phyloP scores from a whole-genome alignment of 2,329 filamentous ascomycete genomes.

The Trichoderma koningii region DNA sequence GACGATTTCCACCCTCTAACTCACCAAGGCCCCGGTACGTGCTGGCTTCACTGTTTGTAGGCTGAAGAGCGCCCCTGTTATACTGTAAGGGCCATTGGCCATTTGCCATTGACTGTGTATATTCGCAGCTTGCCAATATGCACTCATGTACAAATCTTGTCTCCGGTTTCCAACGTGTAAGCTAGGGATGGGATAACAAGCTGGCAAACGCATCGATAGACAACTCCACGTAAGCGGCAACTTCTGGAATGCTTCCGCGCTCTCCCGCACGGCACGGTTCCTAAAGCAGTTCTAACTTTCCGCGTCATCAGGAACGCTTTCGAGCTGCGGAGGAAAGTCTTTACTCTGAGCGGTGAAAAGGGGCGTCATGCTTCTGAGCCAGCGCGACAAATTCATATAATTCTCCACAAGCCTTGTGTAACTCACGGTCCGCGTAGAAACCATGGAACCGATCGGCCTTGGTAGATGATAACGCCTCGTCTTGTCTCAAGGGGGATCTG shows the following conservation, averaged over 20 bases:
- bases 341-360: too few species aligned
- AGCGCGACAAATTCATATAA: neutral
- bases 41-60: too few species aligned
- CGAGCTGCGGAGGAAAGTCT: too few species aligned
- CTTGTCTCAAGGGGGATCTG: neutral
- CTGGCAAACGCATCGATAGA: slow-evolving; percentile 12
- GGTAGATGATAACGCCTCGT: neutral
- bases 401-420: slow-evolving; percentile 1
- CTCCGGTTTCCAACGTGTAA: too few species aligned
- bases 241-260: slow-evolving; percentile 23
- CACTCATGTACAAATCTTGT: neutral
- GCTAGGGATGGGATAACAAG: too few species aligned
- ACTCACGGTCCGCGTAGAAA: neutral
- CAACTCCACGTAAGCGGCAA: slow-evolving; percentile 1
- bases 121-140: neutral
- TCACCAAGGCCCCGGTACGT: neutral
- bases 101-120: too few species aligned
- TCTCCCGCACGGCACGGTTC: neutral
- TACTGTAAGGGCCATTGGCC: neutral
- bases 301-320: too few species aligned
- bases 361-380: neutral
- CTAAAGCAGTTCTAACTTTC: too few species aligned
- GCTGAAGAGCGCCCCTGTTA: too few species aligned
- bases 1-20: neutral
- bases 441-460: neutral